A percentile compares a stretch with the other conserved stretches of the same genome.
Conservation (phyloP, 2,329 filamentous ascomycete genomes). For the Penicillium sclerotiorum region DNA sequence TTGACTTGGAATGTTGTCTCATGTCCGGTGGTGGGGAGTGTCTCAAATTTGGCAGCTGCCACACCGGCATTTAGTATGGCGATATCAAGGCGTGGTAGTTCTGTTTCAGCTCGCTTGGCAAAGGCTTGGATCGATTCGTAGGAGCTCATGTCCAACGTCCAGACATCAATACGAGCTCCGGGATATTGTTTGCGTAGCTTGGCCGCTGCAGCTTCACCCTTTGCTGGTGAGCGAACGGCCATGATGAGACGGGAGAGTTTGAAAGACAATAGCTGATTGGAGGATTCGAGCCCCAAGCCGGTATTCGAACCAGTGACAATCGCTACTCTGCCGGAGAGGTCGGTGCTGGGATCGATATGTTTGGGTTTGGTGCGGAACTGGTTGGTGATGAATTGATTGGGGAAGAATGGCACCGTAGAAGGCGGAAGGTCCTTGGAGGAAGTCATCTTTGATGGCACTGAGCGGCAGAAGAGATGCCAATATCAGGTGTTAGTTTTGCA, state of each 20-base stretch:
- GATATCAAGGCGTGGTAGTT: constrained; percentile 43
- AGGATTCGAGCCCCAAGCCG: constrained; percentile 53
- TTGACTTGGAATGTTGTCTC: constrained; percentile 43
- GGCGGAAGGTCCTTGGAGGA: constrained; percentile 11
- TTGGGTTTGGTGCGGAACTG: constrained; percentile 8
- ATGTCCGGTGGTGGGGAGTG: constrained; percentile 8
- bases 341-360: neutral
- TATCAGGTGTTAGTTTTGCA: no score
- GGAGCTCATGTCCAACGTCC: constrained; percentile 53
- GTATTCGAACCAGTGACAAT: constrained; percentile 56
- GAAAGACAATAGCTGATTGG: constrained; percentile 44
- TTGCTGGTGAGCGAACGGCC: constrained; percentile 48
- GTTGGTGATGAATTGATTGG: constrained; percentile 17
- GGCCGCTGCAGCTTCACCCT: constrained; percentile 48
- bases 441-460: constrained; percentile 1
- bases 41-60: constrained; percentile 19
- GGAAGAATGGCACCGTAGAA: constrained; percentile 10
- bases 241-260: constrained; percentile 50
- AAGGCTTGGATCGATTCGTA: constrained; percentile 52
- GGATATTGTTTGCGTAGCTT: constrained; percentile 34
- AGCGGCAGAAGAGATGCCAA: no score
- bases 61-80: constrained; percentile 52
- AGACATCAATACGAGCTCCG: constrained; percentile 50
- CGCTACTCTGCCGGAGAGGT: constrained; percentile 40
- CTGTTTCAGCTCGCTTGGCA: constrained; percentile 32